Conservation (phyloP, 306 rosid genomes). For the Hylodesmum podocarpum region DNA sequence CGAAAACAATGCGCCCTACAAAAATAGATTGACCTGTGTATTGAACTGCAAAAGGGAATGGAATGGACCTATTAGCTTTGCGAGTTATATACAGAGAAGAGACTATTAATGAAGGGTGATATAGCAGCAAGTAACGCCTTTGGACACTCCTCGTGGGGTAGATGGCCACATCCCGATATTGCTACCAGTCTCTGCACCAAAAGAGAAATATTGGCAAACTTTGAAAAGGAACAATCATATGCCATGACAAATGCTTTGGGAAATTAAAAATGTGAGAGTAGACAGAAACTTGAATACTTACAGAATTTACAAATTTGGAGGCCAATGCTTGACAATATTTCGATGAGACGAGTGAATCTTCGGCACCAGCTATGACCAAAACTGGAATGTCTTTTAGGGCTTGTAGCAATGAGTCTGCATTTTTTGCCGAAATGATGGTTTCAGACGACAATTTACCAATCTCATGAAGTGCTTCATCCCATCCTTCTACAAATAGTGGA, state of each 20-base stretch:
- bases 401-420: constrained; percentile 63
- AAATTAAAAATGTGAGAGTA: neutral
- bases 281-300: constrained; percentile 40
- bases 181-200: constrained; percentile 80
- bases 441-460: constrained; percentile 86
- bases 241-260: neutral
- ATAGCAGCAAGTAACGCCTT: constrained; percentile 87
- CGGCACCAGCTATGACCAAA: constrained; percentile 84
- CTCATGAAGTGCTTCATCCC: constrained; percentile 98
- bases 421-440: constrained; percentile 56
- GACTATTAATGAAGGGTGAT: constrained; percentile 71
- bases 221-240: neutral
- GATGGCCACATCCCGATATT: constrained; percentile 98
- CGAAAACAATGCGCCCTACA: constrained; percentile 17
- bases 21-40: constrained; percentile 34
- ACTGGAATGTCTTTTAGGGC: constrained; percentile 70
- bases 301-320: constrained; percentile 83
- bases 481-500: constrained; percentile 86
- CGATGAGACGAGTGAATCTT: constrained; percentile 80
- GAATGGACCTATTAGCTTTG: constrained; percentile 56
- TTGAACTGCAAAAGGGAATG: constrained; percentile 24
- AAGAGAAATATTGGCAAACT: neutral
- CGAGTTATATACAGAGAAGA: constrained; percentile 47
- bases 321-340: constrained; percentile 86
- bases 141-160: constrained; percentile 99